A percentile compares a stretch with the other conserved stretches of the same genome.
Conservation (phyloP, 768 basidiomycete genomes). For the Rubroboletus pulcherrimus region DNA sequence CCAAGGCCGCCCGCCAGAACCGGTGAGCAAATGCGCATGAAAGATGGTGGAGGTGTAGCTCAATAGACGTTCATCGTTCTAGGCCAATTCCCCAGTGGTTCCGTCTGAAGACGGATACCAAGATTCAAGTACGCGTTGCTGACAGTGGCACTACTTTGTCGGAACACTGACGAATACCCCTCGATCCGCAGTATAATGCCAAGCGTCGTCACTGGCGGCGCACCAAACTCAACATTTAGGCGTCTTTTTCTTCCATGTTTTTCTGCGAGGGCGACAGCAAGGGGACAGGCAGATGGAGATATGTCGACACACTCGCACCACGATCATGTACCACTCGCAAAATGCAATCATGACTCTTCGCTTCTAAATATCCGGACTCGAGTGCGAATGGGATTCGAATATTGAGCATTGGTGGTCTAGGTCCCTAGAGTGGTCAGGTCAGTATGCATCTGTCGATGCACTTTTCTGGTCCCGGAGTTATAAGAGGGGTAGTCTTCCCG, state of each 20-base stretch:
- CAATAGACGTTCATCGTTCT: background rate
- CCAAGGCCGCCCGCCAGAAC: constrained; percentile 95
- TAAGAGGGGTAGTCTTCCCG: background rate
- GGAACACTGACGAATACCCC: background rate
- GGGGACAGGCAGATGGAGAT: constrained; percentile 15
- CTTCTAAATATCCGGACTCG: background rate
- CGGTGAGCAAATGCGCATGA: constrained; percentile 48
- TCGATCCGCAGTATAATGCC: constrained; percentile 67
- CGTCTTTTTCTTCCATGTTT: constrained; percentile 2
- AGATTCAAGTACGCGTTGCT: constrained; percentile 67
- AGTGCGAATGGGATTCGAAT: background rate
- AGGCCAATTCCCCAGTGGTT: constrained; percentile 99
- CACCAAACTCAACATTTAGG: constrained; percentile 96
- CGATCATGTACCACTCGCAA: constrained; percentile 27
- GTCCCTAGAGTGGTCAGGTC: background rate
- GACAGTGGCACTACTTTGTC: background rate
- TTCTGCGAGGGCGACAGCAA: background rate
- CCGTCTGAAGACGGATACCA: constrained; percentile 93
- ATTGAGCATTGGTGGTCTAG: background rate
- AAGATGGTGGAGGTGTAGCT: background rate
- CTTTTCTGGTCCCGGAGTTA: background rate
- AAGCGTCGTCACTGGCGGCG: constrained; percentile 99
- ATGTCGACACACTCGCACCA: constrained; percentile 15
- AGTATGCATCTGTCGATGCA: background rate
- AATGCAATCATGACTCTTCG: constrained; percentile 17